Conservation (phyloP, 139 green algal genomes). For the Tetraselmis striata region DNA sequence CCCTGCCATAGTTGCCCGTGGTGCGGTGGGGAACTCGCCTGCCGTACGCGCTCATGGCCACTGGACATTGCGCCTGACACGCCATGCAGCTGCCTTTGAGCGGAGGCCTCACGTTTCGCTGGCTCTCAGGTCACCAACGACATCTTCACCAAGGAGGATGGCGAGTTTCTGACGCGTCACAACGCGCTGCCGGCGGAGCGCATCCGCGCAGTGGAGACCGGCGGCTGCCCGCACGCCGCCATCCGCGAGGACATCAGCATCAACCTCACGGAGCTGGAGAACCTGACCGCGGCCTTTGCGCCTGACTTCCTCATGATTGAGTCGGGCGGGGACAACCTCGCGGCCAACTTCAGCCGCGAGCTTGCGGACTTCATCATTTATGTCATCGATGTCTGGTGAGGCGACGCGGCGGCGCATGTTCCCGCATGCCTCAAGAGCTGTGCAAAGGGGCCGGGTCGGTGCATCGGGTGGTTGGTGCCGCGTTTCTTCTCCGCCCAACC, state of each 20-base stretch:
- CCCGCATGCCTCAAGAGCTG: too few relatives aligned
- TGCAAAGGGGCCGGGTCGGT: neutral
- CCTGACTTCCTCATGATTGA: constrained; percentile 36
- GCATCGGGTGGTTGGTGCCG: neutral
- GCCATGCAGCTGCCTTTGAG: too few relatives aligned
- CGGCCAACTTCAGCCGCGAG: constrained; percentile 42
- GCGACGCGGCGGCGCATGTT: too few relatives aligned
- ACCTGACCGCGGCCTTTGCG: constrained; percentile 26
- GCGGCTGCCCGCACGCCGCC: constrained; percentile 42
- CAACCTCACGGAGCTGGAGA: constrained; percentile 35
- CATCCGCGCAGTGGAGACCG: constrained; percentile 43
- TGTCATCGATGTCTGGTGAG: constrained; percentile 38
- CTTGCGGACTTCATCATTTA: constrained; percentile 49
- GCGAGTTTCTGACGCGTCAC: constrained; percentile 36
- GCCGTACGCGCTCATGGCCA: too few relatives aligned
- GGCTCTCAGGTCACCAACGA: constrained; percentile 35
- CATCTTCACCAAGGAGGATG: constrained; percentile 48
- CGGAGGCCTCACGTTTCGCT: too few relatives aligned
- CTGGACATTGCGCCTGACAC: too few relatives aligned
- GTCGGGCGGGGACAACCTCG: constrained; percentile 39
- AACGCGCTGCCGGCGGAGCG: constrained; percentile 30
- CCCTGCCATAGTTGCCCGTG: too few relatives aligned
- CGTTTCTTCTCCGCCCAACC: too few relatives aligned
- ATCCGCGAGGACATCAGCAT: constrained; percentile 45
- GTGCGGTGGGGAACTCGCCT: too few relatives aligned